These are phyloP conservation scores for Triticum turgidum DNA, from an alignment of 176 grass and related monocot species.

Conservation along the genomic window DNA sequence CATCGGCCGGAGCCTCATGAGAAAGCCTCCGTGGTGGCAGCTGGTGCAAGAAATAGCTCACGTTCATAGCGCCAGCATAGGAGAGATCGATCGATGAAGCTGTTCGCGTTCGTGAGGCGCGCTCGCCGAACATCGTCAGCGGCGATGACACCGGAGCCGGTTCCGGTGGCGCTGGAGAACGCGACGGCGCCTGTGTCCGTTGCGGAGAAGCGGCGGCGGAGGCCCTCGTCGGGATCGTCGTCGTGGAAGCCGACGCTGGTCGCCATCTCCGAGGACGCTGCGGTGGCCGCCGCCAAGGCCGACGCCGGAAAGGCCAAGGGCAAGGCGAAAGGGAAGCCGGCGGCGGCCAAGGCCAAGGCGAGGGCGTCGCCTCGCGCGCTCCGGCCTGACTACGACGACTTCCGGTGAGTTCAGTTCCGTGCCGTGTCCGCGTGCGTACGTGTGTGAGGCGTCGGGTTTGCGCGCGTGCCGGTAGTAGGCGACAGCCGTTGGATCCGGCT, in stretches of 20 bases:
- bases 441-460: neutral
- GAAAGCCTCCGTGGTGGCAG: slow-evolving; percentile 13
- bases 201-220: slow-evolving; percentile 46
- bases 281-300: slow-evolving; percentile 20
- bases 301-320: neutral
- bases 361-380: slow-evolving; percentile 16
- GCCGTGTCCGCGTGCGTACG: neutral
- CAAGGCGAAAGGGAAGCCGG: neutral
- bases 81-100: slow-evolving; percentile 33
- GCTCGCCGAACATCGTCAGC: slow-evolving; percentile 6
- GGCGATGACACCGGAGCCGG: neutral
- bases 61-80: neutral
- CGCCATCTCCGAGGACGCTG: slow-evolving; percentile 66
- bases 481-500: neutral
- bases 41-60: slow-evolving; percentile 18
- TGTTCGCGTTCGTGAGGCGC: slow-evolving; percentile 53
- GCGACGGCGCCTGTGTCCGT: neutral
- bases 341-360: slow-evolving; percentile 19
- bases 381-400: slow-evolving; percentile 51
- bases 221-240: slow-evolving; percentile 25
- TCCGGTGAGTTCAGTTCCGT: slow-evolving; percentile 49
- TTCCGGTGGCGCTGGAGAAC: neutral
- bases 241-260: slow-evolving; percentile 70
- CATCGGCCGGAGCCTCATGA: neutral
- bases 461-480: neutral